These are phyloP conservation scores for Cercospora sp. DNA, from an alignment of 2,329 filamentous ascomycete genomes.

Conservation along the genomic window DNA sequence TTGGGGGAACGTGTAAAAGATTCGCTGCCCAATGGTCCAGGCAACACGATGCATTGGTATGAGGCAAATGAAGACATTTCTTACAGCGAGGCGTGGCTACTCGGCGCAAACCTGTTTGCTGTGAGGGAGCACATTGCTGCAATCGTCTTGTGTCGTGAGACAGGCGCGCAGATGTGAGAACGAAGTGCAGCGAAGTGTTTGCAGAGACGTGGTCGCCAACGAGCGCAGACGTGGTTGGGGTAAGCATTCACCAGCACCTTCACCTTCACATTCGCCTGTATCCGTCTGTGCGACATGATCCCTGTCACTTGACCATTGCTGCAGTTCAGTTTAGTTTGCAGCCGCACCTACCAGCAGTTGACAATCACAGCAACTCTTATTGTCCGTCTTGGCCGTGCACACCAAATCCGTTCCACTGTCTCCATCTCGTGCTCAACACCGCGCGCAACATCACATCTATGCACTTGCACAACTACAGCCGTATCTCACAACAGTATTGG, in stretches of 20 bases:
- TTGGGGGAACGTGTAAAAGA: background rate
- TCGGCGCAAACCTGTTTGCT: background rate
- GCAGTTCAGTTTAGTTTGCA: background rate
- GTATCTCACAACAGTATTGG: conserved; percentile 14
- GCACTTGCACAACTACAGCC: conserved; percentile 3
- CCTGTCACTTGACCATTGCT: conserved; percentile 1
- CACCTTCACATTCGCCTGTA: background rate
- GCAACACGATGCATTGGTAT: background rate
- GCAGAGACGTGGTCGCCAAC: background rate
- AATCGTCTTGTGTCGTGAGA: background rate
- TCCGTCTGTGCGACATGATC: background rate
- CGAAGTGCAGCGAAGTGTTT: background rate
- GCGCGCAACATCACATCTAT: conserved; percentile 10
- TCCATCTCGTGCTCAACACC: background rate
- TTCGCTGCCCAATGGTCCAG: conserved; percentile 6
- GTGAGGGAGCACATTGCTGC: background rate
- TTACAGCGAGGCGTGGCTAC: background rate
- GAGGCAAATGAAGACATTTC: background rate
- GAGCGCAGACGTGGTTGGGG: background rate
- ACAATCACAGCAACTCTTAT: background rate
- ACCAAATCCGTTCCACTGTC: background rate
- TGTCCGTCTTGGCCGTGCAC: background rate
- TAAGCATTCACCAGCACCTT: conserved; percentile 1
- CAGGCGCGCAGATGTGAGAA: background rate
- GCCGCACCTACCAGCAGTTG: background rate